Evolutionary conservation across 139 green algal genomes (phyloP), one percentile per base, ranked within the genome.

Genomic region (Haematococcus lacustris): DNA sequence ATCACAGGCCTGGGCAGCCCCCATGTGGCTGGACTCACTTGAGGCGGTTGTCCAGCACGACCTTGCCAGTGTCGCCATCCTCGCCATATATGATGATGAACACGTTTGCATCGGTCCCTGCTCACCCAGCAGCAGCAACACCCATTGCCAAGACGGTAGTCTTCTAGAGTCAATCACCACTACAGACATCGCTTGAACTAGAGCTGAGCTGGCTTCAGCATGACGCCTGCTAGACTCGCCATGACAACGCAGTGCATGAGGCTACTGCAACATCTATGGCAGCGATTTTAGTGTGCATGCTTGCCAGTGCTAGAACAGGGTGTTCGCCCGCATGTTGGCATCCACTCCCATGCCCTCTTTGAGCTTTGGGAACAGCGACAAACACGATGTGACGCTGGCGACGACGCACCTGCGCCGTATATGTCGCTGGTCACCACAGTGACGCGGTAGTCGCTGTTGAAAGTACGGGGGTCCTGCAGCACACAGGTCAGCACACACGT

Each of bases 21-120:
- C n/a, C n/a, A n/a, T n/a, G n/a, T n/a, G n/a, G n/a, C n/a, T n/a
- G n/a, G n/a, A n/a, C 66, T 70, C 59, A 82, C 70, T 76, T 78
- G 3, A 67, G 59, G 6, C 65, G 73, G 57, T 80, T 78, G 61
- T 81, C 71, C 33, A 82, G 71, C 1, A 71, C 70, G 28, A 83
- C 69, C 13, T 47, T 63, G 3, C 76, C 78, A 3, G 82, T 89
- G 33, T 81, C 39, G 1, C 70, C 76, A 53, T 83, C 50, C 0
- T 82, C 71, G 2, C 87, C 88, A 25, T 75, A 72, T 5, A 93
- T 70, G 37, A 78, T 71, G 21, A 91, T 77, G 68, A 82, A 88
- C 43, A 93, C 87, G 40, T 89, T 89, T 33, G 82, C 82, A 61
- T 87, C 80, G 5, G 87, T 91, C 47, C 83, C 85, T 4, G 85